phyloP scores from a whole-genome alignment of 768 basidiomycete species.

The Ephemerocybe angulata region DNA sequence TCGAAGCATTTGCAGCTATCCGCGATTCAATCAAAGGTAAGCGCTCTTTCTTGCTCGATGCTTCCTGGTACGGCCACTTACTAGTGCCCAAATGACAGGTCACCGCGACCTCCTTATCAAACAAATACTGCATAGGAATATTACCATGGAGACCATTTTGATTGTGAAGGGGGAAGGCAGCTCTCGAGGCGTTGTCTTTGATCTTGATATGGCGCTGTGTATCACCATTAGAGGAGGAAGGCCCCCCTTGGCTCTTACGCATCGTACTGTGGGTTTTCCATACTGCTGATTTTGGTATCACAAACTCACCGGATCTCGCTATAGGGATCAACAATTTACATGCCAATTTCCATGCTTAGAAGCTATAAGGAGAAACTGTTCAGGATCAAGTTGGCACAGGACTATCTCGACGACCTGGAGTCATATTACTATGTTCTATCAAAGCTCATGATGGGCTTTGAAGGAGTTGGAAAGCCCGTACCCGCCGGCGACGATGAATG shows the following conservation, averaged over 20 bases:
- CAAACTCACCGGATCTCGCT: no score
- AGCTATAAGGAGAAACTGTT: neutral
- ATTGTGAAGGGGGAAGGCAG: neutral
- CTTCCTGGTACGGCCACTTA: no score
- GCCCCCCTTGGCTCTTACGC: neutral
- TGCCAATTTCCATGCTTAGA: neutral
- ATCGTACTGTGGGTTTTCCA: no score
- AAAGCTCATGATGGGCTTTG: no score
- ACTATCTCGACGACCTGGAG: neutral
- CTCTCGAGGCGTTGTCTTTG: constrained; percentile 1
- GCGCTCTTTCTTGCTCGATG: neutral
- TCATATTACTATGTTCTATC: neutral
- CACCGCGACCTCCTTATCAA: neutral
- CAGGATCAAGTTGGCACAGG: neutral
- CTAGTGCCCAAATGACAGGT: neutral
- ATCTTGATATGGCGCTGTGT: constrained; percentile 9
- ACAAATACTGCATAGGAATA: neutral
- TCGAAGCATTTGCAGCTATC: constrained; percentile 7
- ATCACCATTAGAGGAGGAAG: neutral
- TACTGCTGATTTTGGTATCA: no score
- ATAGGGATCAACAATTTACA: neutral
- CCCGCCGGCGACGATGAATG: no score
- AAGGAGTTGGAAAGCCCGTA: no score
- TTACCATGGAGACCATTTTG: neutral
- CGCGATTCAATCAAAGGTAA: constrained; percentile 13